Evolutionary conservation across 805 yeast genomes (phyloP).

Genomic region (Scheffersomyces coipomensis): DNA sequence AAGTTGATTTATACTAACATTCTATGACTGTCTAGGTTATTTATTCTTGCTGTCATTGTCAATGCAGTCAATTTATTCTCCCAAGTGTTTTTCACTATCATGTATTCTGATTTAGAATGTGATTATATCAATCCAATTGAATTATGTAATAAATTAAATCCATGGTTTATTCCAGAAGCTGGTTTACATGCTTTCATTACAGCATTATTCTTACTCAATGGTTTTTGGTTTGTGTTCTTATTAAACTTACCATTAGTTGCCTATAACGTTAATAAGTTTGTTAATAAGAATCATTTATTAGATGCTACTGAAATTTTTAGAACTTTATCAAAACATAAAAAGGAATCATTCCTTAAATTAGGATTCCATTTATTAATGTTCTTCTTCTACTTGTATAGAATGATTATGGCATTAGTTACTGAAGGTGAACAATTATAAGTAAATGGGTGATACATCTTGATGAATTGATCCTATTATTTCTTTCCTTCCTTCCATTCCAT

Average conservation of each 20-base stretch:
- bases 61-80: slow-evolving; percentile 87
- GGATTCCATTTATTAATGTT: slow-evolving; percentile 90
- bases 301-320: slow-evolving; percentile 98
- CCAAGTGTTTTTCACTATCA: slow-evolving; percentile 92
- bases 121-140: slow-evolving; percentile 98
- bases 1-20: neutral
- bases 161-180: slow-evolving; percentile 88
- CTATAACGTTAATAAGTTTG: slow-evolving; percentile 76
- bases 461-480: neutral
- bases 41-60: slow-evolving; percentile 73
- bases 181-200: slow-evolving; percentile 74
- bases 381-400: slow-evolving; percentile 93
- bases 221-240: slow-evolving; percentile 88
- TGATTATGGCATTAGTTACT: slow-evolving; percentile 89
- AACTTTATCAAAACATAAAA: slow-evolving; percentile 88
- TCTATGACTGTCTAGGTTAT: slow-evolving; percentile 53
- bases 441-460: neutral
- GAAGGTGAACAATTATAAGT: slow-evolving; percentile 45
- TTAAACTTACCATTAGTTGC: slow-evolving; percentile 82
- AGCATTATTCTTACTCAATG: slow-evolving; percentile 70
- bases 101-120: slow-evolving; percentile 92
- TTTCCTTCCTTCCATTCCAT: slow-evolving; percentile 1
- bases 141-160: slow-evolving; percentile 88
- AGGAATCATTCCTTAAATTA: slow-evolving; percentile 84
- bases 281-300: slow-evolving; percentile 77